These are phyloP conservation scores for Fusarium staphyleae DNA, from an alignment of 2,329 filamentous ascomycete species.

Conservation along the genomic window DNA sequence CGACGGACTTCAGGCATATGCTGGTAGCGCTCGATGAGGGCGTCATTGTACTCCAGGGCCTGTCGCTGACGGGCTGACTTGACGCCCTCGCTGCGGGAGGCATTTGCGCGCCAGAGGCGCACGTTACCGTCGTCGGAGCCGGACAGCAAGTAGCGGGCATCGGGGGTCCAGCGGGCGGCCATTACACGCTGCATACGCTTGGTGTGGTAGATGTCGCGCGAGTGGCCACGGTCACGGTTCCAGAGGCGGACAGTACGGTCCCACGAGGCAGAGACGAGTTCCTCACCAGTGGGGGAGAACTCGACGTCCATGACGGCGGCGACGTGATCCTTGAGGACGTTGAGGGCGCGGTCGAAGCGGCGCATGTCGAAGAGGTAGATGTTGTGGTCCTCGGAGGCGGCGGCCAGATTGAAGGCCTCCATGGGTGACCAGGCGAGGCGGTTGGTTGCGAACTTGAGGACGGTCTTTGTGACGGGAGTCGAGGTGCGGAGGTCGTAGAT, in stretches of 20 bases:
- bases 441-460: slow-evolving; percentile 84
- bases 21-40: slow-evolving; percentile 80
- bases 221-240: slow-evolving; percentile 80
- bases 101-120: slow-evolving; percentile 86
- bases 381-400: slow-evolving; percentile 95
- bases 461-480: slow-evolving; percentile 79
- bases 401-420: slow-evolving; percentile 94
- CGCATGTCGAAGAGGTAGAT: slow-evolving; percentile 90
- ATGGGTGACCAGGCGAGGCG: slow-evolving; percentile 92
- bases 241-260: slow-evolving; percentile 86
- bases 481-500: slow-evolving; percentile 92
- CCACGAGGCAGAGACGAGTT: slow-evolving; percentile 89
- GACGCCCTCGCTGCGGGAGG: slow-evolving; percentile 82
- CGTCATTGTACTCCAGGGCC: slow-evolving; percentile 89
- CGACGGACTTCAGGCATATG: slow-evolving; percentile 97
- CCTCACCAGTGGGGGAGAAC: slow-evolving; percentile 92
- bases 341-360: slow-evolving; percentile 84
- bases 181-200: slow-evolving; percentile 98
- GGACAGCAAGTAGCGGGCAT: slow-evolving; percentile 87
- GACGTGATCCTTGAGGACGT: slow-evolving; percentile 89
- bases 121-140: slow-evolving; percentile 93
- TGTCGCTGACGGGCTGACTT: slow-evolving; percentile 86
- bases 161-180: slow-evolving; percentile 82
- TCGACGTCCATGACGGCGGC: slow-evolving; percentile 95
- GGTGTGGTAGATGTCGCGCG: slow-evolving; percentile 93